These are phyloP conservation scores for Holtermannia corniformis DNA, from an alignment of 768 basidiomycete genomes.

Conservation along the genomic window DNA sequence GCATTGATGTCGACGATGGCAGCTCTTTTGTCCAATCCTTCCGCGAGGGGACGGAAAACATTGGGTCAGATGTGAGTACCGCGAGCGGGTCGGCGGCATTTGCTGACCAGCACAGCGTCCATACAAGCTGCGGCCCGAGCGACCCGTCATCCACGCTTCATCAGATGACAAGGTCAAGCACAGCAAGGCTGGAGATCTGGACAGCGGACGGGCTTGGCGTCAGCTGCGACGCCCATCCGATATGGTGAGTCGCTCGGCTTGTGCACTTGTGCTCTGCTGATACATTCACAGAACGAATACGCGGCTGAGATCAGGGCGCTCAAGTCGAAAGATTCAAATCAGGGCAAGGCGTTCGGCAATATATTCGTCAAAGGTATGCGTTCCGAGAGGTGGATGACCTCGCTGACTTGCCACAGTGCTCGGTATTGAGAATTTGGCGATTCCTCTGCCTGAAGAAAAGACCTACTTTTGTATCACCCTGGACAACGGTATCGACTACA, in stretches of 20 bases:
- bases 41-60: slow-evolving; percentile 29
- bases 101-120: slow-evolving; percentile 45
- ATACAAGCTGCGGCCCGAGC: slow-evolving; percentile 72
- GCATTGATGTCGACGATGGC: slow-evolving; percentile 26
- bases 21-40: slow-evolving; percentile 34
- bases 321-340: slow-evolving; percentile 54
- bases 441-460: slow-evolving; percentile 68
- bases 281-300: slow-evolving; percentile 71
- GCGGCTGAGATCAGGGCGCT: slow-evolving; percentile 73
- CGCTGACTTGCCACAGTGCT: slow-evolving; percentile 52
- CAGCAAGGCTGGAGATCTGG: slow-evolving; percentile 68
- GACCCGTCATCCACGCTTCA: slow-evolving; percentile 68
- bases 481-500: slow-evolving; percentile 94
- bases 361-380: slow-evolving; percentile 80
- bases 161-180: slow-evolving; percentile 64
- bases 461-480: slow-evolving; percentile 75
- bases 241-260: slow-evolving; percentile 71
- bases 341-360: slow-evolving; percentile 76
- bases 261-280: slow-evolving; percentile 83
- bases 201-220: slow-evolving; percentile 73
- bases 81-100: no score
- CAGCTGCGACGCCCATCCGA: slow-evolving; percentile 81
- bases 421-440: slow-evolving; percentile 58
- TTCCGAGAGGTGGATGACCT: not conserved
- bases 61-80: slow-evolving; percentile 28